Percentiles rank a stretch among this genome's conserved stretches.
phyloP scores from a whole-genome alignment of 805 yeast genomes.

The Ogataea salicorniae region DNA sequence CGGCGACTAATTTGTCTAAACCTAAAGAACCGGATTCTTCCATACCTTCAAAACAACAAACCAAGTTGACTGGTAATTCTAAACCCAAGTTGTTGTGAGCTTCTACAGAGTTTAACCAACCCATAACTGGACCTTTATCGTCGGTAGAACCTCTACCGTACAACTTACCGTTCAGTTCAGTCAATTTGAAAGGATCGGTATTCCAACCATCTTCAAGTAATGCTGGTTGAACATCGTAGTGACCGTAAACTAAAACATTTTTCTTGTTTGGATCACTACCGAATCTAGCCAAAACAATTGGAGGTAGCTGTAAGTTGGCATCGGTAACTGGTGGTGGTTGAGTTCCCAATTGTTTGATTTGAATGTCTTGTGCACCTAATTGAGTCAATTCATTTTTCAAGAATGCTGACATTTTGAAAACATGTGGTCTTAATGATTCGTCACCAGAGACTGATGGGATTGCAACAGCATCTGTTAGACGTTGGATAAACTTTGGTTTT shows the following conservation, averaged over 20 bases:
- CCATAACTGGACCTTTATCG: constrained; percentile 97
- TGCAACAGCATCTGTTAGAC: constrained; percentile 80
- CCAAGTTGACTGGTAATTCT: constrained; percentile 89
- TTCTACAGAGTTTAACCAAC: constrained; percentile 90
- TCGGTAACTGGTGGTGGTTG: constrained; percentile 90
- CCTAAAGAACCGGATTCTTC: constrained; percentile 97
- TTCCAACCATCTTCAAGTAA: constrained; percentile 89
- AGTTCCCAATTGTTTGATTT: constrained; percentile 74
- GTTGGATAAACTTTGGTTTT: constrained; percentile 65
- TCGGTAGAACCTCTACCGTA: constrained; percentile 95
- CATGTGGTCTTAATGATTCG: constrained; percentile 81
- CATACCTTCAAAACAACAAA: constrained; percentile 97
- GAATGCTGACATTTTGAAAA: constrained; percentile 84
- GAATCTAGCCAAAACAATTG: constrained; percentile 84
- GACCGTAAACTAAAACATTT: constrained; percentile 90
- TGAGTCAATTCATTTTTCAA: constrained; percentile 59
- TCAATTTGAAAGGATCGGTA: constrained; percentile 81
- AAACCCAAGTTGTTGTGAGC: constrained; percentile 82
- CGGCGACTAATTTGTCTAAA: constrained; percentile 72
- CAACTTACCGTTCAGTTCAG: constrained; percentile 63
- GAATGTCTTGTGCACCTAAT: constrained; percentile 80
- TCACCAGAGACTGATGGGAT: constrained; percentile 95
- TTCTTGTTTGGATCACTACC: constrained; percentile 82
- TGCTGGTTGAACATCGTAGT: constrained; percentile 99
- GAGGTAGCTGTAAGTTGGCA: constrained; percentile 73